Evolutionary conservation across 176 grass and related monocot species (phyloP).

Genomic region (Triticum dicoccoides): DNA sequence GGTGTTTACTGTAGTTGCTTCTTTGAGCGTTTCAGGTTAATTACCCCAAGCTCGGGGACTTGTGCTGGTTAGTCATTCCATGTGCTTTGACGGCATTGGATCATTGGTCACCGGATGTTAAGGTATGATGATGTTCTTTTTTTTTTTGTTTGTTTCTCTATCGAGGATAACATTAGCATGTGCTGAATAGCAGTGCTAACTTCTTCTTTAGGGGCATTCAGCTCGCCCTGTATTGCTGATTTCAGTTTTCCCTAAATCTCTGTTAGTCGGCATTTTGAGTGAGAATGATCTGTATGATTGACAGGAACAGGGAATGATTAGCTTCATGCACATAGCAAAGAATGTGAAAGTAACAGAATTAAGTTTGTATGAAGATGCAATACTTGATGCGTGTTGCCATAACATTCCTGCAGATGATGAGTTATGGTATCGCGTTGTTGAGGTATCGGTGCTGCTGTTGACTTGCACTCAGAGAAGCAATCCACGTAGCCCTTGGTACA

Average conservation of each 20-base stretch:
- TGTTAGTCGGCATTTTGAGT: background rate
- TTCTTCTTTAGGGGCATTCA: background rate
- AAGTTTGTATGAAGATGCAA: constrained; percentile 82
- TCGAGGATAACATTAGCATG: background rate
- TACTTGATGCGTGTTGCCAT: constrained; percentile 76
- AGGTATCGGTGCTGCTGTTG: constrained; percentile 72
- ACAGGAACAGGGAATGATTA: constrained; percentile 77
- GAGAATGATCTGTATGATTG: constrained; percentile 6
- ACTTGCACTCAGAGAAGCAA: constrained; percentile 59
- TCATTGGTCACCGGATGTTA: constrained; percentile 92
- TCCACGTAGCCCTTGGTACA: constrained; percentile 81
- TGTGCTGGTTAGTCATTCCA: constrained; percentile 69
- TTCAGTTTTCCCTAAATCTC: background rate
- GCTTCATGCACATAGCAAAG: constrained; percentile 69
- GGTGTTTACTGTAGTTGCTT: background rate
- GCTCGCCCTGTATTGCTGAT: background rate
- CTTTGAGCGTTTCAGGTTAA: constrained; percentile 43
- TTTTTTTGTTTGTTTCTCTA: background rate
- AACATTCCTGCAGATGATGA: constrained; percentile 79
- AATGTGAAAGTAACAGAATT: constrained; percentile 72
- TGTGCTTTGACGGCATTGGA: constrained; percentile 86
- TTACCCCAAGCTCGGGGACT: constrained; percentile 64
- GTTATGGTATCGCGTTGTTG: constrained; percentile 62
- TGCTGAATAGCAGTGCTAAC: background rate
- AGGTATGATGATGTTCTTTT: constrained; percentile 40